Percentiles rank a stretch among this genome's conserved stretches.
Conservation (phyloP, 2,329 filamentous ascomycete genomes). For the Calonectria pauciramosa region DNA sequence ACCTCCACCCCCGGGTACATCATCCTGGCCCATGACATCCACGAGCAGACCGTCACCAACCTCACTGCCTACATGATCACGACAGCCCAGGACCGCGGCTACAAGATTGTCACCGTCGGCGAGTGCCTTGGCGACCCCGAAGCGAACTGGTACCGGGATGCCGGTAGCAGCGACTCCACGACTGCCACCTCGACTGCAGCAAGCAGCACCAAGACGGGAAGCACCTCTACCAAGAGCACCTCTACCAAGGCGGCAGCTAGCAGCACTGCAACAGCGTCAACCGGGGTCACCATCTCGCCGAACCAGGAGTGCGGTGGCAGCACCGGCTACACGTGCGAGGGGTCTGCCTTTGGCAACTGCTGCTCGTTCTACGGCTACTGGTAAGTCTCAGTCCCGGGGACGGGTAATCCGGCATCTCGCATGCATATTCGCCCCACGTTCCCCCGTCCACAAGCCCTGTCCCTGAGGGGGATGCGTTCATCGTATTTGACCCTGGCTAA, state of each 20-base stretch:
- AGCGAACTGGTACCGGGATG: conserved; percentile 64
- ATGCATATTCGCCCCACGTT: neutral
- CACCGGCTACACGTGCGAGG: conserved; percentile 52
- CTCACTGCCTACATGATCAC: conserved; percentile 59
- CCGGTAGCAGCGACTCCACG: conserved; percentile 14
- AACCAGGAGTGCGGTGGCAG: conserved; percentile 36
- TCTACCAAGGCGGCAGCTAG: conserved; percentile 17
- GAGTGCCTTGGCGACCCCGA: conserved; percentile 67
- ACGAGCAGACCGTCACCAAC: conserved; percentile 59
- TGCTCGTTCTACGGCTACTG: conserved; percentile 55
- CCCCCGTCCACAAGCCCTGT: neutral
- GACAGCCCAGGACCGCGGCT: conserved; percentile 56
- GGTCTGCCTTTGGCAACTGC: conserved; percentile 52
- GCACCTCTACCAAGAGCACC: neutral
- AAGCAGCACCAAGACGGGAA: conserved; percentile 18
- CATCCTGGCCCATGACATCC: conserved; percentile 65
- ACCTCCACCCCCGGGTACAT: conserved; percentile 56
- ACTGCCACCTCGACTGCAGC: conserved; percentile 12
- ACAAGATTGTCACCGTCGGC: conserved; percentile 65
- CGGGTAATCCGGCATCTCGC: conserved; percentile 3
- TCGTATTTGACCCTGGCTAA: conserved; percentile 6
- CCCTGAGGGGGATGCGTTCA: neutral
- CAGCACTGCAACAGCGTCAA: conserved; percentile 25
- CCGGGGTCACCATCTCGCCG: conserved; percentile 22
- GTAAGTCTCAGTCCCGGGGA: conserved; percentile 40